These are phyloP conservation scores for Penicillium sp. DNA, from an alignment of 2,329 filamentous ascomycete species.

Conservation along the genomic window DNA sequence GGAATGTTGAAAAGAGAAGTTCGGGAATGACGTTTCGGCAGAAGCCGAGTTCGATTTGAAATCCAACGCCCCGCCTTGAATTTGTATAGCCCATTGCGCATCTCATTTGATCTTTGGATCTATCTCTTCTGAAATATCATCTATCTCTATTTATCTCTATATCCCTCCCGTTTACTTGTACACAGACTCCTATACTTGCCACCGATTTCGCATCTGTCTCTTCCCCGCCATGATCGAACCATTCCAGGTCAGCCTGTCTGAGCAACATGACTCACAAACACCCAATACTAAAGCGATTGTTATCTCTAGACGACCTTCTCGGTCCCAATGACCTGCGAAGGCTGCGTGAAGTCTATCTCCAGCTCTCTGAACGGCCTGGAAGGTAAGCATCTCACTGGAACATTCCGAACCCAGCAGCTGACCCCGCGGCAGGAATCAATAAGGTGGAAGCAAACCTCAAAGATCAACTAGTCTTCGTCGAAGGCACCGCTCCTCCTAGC, in stretches of 20 bases:
- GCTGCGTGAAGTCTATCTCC: conserved; percentile 83
- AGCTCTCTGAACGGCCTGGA: conserved; percentile 70
- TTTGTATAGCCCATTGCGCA: neutral
- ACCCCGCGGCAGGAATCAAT: conserved; percentile 61
- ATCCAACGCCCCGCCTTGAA: conserved; percentile 25
- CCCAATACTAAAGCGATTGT: conserved; percentile 16
- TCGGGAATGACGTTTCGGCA: conserved; percentile 24
- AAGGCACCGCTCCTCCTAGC: conserved; percentile 86
- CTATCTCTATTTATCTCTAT: neutral
- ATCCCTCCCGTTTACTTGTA: neutral
- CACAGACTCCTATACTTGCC: neutral
- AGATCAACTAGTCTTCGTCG: conserved; percentile 77
- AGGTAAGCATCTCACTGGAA: conserved; percentile 43
- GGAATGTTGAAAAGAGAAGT: neutral
- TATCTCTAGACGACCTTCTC: conserved; percentile 79
- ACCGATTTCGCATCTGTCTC: conserved; percentile 7
- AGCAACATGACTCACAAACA: neutral
- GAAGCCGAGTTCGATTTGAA: conserved; percentile 31
- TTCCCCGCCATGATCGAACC: conserved; percentile 42
- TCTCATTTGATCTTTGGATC: neutral
- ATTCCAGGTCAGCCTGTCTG: conserved; percentile 41
- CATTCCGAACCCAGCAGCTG: neutral
- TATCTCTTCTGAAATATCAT: neutral
- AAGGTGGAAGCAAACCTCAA: conserved; percentile 79
- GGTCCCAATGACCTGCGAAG: conserved; percentile 87